Evolutionary conservation across 164 flowering plant genomes (phyloP).

Genomic region (Magnolia officinalis): DNA sequence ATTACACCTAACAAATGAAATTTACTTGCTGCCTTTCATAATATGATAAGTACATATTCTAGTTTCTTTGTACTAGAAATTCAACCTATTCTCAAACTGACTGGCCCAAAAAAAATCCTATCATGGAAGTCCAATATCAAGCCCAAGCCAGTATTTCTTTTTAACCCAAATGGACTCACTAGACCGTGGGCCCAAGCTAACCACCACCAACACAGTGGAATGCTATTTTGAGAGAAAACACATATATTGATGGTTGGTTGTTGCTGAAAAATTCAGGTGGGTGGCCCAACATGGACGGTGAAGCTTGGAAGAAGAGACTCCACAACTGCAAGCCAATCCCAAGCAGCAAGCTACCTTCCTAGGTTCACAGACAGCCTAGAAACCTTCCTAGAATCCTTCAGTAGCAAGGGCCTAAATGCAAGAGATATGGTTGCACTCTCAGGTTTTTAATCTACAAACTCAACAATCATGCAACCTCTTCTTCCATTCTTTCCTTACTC

Average conservation of each 20-base stretch:
- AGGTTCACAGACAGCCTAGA: constrained; percentile 9
- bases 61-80: no score
- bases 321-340: constrained; percentile 24
- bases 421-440: constrained; percentile 52
- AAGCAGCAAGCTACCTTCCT: constrained; percentile 34
- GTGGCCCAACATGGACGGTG: constrained; percentile 50
- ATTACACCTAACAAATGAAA: not conserved
- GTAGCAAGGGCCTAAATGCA: constrained; percentile 22
- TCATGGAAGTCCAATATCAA: not conserved
- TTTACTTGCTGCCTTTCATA: not conserved
- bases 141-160: not conserved
- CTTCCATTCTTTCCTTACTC: not conserved
- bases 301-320: constrained; percentile 51
- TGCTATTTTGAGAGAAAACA: not conserved
- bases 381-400: constrained; percentile 22
- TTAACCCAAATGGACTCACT: not conserved
- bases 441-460: constrained; percentile 14
- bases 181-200: not conserved
- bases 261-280: constrained; percentile 15
- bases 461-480: not conserved
- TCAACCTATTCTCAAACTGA: no score
- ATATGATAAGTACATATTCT: no score
- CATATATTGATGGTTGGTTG: not conserved
- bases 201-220: not conserved
- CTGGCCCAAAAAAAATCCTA: no score